Conservation (phyloP, 1,139 yeast genomes). For the Debaryomyces fabryi region DNA sequence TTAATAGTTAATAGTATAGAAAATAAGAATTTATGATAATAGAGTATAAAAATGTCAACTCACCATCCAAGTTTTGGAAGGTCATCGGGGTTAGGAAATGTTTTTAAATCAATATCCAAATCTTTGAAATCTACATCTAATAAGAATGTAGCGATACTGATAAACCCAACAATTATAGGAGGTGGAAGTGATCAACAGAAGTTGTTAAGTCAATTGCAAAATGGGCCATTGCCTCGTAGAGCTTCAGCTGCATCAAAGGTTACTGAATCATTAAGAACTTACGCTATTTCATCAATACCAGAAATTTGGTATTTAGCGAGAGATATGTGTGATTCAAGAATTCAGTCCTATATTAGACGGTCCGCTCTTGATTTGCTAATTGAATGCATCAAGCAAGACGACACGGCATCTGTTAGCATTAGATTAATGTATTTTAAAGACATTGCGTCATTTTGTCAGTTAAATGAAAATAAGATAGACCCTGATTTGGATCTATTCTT, state of each 20-base stretch:
- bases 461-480: conserved; percentile 39
- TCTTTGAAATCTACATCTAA: conserved; percentile 28
- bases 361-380: conserved; percentile 57
- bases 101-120: conserved; percentile 57
- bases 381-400: conserved; percentile 60
- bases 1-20: background rate
- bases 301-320: conserved; percentile 78
- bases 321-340: conserved; percentile 50
- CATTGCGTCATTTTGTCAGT: conserved; percentile 49
- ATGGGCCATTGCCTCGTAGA: conserved; percentile 45
- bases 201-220: conserved; percentile 41
- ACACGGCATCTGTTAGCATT: conserved; percentile 42
- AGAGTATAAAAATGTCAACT: conserved; percentile 28
- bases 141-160: conserved; percentile 41
- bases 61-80: conserved; percentile 40
- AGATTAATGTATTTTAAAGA: conserved; percentile 63
- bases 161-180: conserved; percentile 65
- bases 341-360: conserved; percentile 49
- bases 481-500: conserved; percentile 57
- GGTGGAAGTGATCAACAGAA: conserved; percentile 56
- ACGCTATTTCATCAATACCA: conserved; percentile 61
- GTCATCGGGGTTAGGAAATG: conserved; percentile 46
- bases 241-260: conserved; percentile 52
- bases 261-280: conserved; percentile 52
- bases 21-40: background rate